A percentile compares a stretch with the other conserved stretches of the same genome.
Conservation (phyloP, 495 filamentous ascomycete species). For the Saxophila tyrrhenica region DNA sequence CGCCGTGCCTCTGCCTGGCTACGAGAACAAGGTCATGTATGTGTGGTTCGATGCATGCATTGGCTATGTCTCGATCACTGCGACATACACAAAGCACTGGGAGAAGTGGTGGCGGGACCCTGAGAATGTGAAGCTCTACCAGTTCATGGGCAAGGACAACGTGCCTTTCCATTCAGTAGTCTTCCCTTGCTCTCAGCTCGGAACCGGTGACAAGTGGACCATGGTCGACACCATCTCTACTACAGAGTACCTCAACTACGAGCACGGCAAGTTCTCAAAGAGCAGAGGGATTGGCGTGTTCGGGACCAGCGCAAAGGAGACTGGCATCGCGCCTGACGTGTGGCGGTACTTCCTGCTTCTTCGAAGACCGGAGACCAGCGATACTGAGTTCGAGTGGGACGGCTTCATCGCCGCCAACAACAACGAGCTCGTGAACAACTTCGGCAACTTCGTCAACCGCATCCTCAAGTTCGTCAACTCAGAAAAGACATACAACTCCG, state of each 20-base stretch:
- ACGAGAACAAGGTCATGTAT: slow-evolving; percentile 79
- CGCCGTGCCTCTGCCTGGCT: slow-evolving; percentile 42
- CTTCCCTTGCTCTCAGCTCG: slow-evolving; percentile 79
- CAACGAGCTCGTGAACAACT: slow-evolving; percentile 75
- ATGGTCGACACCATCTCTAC: slow-evolving; percentile 80
- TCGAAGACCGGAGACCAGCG: slow-evolving; percentile 77
- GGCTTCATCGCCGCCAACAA: slow-evolving; percentile 81
- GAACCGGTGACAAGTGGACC: slow-evolving; percentile 78
- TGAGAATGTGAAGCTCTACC: slow-evolving; percentile 78
- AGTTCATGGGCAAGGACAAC: slow-evolving; percentile 98
- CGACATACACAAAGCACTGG: slow-evolving; percentile 85
- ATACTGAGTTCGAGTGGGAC: slow-evolving; percentile 83
- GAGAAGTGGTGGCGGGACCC: slow-evolving; percentile 92
- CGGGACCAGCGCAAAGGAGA: slow-evolving; percentile 77
- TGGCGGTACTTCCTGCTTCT: slow-evolving; percentile 91
- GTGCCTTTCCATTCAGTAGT: slow-evolving; percentile 87
- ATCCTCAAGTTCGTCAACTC: slow-evolving; percentile 83
- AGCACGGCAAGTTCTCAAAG: slow-evolving; percentile 86
- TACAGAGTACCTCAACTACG: slow-evolving; percentile 94
- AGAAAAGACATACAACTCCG: slow-evolving; percentile 36
- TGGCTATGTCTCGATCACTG: slow-evolving; percentile 90
- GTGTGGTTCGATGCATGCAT: slow-evolving; percentile 99
- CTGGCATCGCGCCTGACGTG: slow-evolving; percentile 73
- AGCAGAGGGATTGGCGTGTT: slow-evolving; percentile 83
- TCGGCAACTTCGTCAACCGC: slow-evolving; percentile 90